Conservation (phyloP, 192 early-diverging fungal species). For the Podochytrium sp. region DNA sequence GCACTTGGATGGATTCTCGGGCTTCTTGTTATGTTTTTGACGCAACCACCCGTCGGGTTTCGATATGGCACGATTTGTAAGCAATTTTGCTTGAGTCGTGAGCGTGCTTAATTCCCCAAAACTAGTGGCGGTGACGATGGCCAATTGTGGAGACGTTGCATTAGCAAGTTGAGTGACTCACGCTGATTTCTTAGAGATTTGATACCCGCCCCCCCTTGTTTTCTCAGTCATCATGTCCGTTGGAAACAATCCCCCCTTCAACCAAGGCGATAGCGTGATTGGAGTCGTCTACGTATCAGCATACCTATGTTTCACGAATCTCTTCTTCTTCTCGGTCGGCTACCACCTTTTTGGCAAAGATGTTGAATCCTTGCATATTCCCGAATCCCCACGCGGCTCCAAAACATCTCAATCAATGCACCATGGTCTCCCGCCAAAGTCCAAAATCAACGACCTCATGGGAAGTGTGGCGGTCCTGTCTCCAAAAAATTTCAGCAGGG, state of each 20-base stretch:
- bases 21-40: constrained; percentile 2
- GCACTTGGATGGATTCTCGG: constrained; percentile 26
- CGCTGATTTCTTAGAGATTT: neutral
- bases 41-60: constrained; percentile 13
- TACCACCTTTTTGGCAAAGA: constrained; percentile 30
- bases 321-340: constrained; percentile 37
- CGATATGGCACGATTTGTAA: constrained; percentile 24
- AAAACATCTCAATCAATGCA: neutral
- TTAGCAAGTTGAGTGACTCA: constrained; percentile 23
- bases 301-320: constrained; percentile 33
- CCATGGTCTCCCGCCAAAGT: neutral
- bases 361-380: neutral
- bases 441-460: neutral
- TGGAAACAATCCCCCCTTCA: constrained; percentile 32
- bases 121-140: constrained; percentile 34
- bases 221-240: constrained; percentile 24
- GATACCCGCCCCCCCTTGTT: neutral
- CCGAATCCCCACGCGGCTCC: neutral
- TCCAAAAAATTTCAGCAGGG: neutral
- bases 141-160: constrained; percentile 38
- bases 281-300: constrained; percentile 40
- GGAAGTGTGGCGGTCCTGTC: neutral
- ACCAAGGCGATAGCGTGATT: constrained; percentile 16
- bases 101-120: neutral
- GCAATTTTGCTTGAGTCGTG: neutral